A percentile compares a stretch with the other conserved stretches of the same genome.
phyloP scores from a whole-genome alignment of 169 alveolate species.

The Amoebophrya sp. region DNA sequence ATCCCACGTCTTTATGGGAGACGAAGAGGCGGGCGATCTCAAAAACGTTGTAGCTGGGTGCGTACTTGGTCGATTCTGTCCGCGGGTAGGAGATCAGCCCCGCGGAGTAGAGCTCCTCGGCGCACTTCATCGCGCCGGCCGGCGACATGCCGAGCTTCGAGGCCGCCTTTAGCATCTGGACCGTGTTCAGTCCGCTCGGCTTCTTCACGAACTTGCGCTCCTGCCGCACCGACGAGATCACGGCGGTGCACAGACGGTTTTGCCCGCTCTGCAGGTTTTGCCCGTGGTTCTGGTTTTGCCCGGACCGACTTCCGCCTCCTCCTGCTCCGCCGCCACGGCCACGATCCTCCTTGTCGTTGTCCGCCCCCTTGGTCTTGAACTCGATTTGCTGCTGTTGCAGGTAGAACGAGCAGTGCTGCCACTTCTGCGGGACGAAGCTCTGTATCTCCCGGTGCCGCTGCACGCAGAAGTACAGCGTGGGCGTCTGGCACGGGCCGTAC shows the following conservation, averaged over 20 bases:
- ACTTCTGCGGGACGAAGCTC: slow-evolving; percentile 52
- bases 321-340: too few species aligned
- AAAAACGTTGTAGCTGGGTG: slow-evolving; percentile 51
- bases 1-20: too few species aligned
- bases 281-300: too few species aligned
- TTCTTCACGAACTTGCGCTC: slow-evolving; percentile 20
- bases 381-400: slow-evolving; percentile 45
- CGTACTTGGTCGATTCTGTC: slow-evolving; percentile 77
- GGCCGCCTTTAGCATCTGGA: slow-evolving; percentile 59
- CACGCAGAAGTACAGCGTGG: slow-evolving; percentile 83
- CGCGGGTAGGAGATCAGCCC: slow-evolving; percentile 88
- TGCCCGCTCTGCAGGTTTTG: too few species aligned
- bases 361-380: background rate
- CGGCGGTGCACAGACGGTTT: background rate
- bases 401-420: slow-evolving; percentile 20
- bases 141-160: slow-evolving; percentile 70
- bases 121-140: slow-evolving; percentile 62
- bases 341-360: too few species aligned
- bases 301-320: too few species aligned
- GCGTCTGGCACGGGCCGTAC: slow-evolving; percentile 91
- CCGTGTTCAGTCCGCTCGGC: slow-evolving; percentile 77
- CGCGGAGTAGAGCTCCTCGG: slow-evolving; percentile 73
- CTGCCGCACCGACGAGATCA: background rate
- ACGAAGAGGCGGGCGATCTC: background rate
- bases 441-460: slow-evolving; percentile 67